These are phyloP conservation scores for Eucalyptus fibrosa DNA, from an alignment of 345 rosid genomes.

Conservation along the genomic window DNA sequence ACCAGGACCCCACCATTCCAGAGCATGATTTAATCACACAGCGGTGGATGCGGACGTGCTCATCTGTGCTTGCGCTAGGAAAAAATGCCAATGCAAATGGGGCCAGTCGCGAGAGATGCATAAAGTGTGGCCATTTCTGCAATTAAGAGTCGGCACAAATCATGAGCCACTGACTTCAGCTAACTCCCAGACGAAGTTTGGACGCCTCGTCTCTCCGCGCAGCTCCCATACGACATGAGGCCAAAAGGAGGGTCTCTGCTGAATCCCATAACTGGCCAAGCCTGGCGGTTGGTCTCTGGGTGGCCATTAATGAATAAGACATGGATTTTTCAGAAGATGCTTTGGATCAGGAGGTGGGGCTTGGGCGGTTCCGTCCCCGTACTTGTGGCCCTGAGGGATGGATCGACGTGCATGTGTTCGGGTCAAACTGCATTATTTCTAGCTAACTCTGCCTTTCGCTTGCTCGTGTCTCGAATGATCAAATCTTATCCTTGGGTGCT, in stretches of 20 bases:
- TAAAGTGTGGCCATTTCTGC: neutral
- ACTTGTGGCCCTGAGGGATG: neutral
- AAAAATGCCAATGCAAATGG: neutral
- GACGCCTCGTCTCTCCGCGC: neutral
- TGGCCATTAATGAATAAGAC: neutral
- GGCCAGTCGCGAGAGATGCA: neutral
- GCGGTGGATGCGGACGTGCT: constrained; percentile 46
- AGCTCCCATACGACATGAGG: neutral
- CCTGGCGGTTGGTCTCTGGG: neutral
- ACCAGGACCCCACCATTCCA: neutral
- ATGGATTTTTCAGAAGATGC: neutral
- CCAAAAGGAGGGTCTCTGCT: neutral
- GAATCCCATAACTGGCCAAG: neutral
- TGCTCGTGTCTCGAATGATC: neutral
- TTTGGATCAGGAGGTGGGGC: neutral
- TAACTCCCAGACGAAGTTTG: neutral
- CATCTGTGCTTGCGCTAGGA: neutral
- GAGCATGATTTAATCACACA: constrained; percentile 14
- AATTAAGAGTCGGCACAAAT: constrained; percentile 5
- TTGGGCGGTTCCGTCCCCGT: neutral
- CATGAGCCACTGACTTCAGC: neutral
- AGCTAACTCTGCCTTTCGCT: neutral
- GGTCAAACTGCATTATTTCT: neutral
- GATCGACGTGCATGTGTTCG: neutral
- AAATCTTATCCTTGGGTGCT: neutral